Conservation (phyloP, 1,139 yeast genomes). For the Hyphopichia wangnamkhiaoensis region DNA sequence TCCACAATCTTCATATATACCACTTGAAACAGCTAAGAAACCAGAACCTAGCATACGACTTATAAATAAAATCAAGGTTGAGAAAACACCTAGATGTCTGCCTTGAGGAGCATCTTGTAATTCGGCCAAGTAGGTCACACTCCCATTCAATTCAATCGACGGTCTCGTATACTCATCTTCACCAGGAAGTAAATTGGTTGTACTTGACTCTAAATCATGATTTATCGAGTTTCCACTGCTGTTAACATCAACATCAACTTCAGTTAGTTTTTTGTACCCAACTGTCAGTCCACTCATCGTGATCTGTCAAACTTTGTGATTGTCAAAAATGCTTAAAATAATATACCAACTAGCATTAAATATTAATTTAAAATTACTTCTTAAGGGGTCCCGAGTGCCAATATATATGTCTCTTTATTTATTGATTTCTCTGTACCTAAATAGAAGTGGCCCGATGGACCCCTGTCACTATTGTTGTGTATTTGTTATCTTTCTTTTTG, state of each 20-base stretch:
- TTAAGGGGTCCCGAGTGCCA: not conserved
- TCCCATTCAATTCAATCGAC: constrained; percentile 13
- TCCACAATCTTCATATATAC: constrained; percentile 67
- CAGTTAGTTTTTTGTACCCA: not conserved
- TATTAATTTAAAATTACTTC: too few relatives aligned
- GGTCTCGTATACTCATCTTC: constrained; percentile 8
- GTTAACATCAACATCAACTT: not conserved
- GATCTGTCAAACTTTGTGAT: too few relatives aligned
- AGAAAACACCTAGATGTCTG: constrained; percentile 66
- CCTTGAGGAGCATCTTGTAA: constrained; percentile 71
- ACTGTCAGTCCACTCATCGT: not conserved
- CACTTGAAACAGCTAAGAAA: constrained; percentile 70
- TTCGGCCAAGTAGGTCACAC: constrained; percentile 25
- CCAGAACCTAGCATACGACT: constrained; percentile 79
- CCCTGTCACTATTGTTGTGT: too few relatives aligned
- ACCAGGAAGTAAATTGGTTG: not conserved
- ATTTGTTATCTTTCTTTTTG: too few relatives aligned
- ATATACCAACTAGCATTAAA: too few relatives aligned
- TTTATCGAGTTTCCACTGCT: not conserved
- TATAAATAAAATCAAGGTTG: constrained; percentile 62
- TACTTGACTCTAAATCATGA: not conserved
- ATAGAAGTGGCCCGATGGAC: too few relatives aligned
- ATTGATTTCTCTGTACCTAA: too few relatives aligned
- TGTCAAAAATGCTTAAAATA: too few relatives aligned
- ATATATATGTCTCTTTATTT: too few relatives aligned